A percentile compares a stretch with the other conserved stretches of the same genome.
These are phyloP conservation scores for Ceratocystis albifundus DNA, from an alignment of 2,329 filamentous ascomycete genomes.

Conservation along the genomic window DNA sequence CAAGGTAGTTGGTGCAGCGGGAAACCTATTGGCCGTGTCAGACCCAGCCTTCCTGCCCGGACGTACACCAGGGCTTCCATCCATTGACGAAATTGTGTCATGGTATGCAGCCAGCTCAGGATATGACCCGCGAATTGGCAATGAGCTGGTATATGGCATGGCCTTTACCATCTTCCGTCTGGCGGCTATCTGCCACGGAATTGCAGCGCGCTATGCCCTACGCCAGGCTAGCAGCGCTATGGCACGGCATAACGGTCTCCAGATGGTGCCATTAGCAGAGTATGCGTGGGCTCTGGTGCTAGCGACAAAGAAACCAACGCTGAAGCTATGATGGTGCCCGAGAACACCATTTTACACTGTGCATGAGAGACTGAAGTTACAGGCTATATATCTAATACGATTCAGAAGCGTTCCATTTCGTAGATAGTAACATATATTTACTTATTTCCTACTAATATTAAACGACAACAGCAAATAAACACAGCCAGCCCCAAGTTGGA, in stretches of 20 bases:
- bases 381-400: not conserved
- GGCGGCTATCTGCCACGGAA: slow-evolving; percentile 66
- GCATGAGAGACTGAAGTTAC: slow-evolving; percentile 24
- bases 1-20: slow-evolving; percentile 26
- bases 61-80: slow-evolving; percentile 51
- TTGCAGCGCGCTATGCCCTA: slow-evolving; percentile 73
- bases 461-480: not conserved
- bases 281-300: slow-evolving; percentile 65
- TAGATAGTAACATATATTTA: no score
- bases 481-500: not conserved
- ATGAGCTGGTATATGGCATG: slow-evolving; percentile 48
- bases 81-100: slow-evolving; percentile 33
- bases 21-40: slow-evolving; percentile 16
- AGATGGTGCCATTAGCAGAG: slow-evolving; percentile 61
- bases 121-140: slow-evolving; percentile 51
- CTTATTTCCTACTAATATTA: no score
- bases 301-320: slow-evolving; percentile 29
- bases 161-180: slow-evolving; percentile 52
- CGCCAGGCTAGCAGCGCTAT: slow-evolving; percentile 82
- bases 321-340: slow-evolving; percentile 24
- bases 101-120: slow-evolving; percentile 44
- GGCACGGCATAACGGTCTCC: slow-evolving; percentile 59
- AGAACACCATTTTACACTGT: slow-evolving; percentile 19
- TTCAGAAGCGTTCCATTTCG: no score
- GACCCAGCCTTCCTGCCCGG: slow-evolving; percentile 48